phyloP scores from a whole-genome alignment of 2,329 filamentous ascomycete species.

The Exserohilum rostratum region DNA sequence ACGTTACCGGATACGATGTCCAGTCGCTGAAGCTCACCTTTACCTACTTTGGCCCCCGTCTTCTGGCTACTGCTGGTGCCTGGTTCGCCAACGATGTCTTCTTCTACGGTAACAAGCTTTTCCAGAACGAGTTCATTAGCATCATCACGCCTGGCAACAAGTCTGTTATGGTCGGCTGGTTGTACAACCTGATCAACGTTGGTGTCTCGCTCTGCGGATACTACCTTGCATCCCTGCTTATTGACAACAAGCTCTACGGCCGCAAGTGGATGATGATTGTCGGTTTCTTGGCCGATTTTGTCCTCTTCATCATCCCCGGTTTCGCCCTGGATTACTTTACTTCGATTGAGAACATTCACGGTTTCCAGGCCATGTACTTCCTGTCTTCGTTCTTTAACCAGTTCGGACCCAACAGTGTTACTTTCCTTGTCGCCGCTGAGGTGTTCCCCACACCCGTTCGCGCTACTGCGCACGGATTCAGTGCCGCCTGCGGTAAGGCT shows the following conservation, averaged over 20 bases:
- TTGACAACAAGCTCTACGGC: constrained; percentile 96
- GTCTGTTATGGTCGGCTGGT: constrained; percentile 84
- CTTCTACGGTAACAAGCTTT: constrained; percentile 99
- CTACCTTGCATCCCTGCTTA: constrained; percentile 85
- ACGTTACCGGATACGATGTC: constrained; percentile 92
- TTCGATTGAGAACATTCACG: constrained; percentile 70
- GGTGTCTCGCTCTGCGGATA: constrained; percentile 85
- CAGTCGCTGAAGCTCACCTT: constrained; percentile 79
- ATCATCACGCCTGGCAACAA: constrained; percentile 73
- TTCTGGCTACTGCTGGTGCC: constrained; percentile 82
- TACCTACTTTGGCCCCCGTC: constrained; percentile 81
- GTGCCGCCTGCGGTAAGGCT: constrained; percentile 87
- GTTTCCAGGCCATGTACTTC: constrained; percentile 99
- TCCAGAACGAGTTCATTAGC: constrained; percentile 87
- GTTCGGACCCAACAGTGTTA: constrained; percentile 94
- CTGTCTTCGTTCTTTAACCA: constrained; percentile 98
- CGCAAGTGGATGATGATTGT: constrained; percentile 96
- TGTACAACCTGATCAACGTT: constrained; percentile 92
- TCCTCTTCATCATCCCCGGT: constrained; percentile 89
- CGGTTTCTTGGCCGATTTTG: constrained; percentile 90
- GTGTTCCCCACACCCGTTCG: constrained; percentile 95
- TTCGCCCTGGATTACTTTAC: constrained; percentile 89
- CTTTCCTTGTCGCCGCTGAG: constrained; percentile 93
- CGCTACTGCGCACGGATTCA: constrained; percentile 91
- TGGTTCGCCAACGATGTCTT: constrained; percentile 99